Conservation (phyloP, 23 red algal genomes). For the Gracilaria gracilis region DNA sequence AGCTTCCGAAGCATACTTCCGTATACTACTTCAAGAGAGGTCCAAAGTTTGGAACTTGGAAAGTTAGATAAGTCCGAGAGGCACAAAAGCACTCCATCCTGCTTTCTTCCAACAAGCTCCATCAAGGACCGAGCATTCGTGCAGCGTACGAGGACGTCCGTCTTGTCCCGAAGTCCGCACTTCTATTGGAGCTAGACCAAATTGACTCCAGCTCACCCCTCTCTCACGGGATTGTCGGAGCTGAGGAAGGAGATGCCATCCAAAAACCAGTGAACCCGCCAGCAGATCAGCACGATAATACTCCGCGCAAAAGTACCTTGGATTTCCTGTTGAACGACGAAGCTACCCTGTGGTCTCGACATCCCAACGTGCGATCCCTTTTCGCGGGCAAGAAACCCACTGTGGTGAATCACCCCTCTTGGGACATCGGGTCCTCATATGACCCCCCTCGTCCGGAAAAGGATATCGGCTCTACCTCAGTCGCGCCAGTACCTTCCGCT, state of each 20-base stretch:
- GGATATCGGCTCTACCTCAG: neutral
- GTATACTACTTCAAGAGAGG: constrained; percentile 55
- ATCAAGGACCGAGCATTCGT: neutral
- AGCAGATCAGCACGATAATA: too few relatives aligned
- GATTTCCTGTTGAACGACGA: neutral
- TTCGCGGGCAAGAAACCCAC: neutral
- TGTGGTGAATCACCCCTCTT: neutral
- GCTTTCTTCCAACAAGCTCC: constrained; percentile 8
- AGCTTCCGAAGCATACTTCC: neutral
- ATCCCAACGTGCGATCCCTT: neutral
- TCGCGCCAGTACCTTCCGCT: neutral
- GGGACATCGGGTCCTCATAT: neutral
- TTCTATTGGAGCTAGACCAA: constrained; percentile 33
- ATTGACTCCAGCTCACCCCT: neutral
- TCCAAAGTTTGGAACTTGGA: constrained; percentile 44
- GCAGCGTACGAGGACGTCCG: constrained; percentile 57
- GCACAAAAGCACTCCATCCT: constrained; percentile 3
- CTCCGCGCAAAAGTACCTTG: neutral
- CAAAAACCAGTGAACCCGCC: neutral
- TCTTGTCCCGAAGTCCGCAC: constrained; percentile 8
- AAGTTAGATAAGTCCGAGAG: neutral
- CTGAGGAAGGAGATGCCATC: neutral
- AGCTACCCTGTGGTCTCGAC: neutral
- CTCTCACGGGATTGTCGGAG: neutral
- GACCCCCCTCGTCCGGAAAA: constrained; percentile 31